Conservation (phyloP, 139 green algal species). For the Auxenochlorella pyrenoidosa region DNA sequence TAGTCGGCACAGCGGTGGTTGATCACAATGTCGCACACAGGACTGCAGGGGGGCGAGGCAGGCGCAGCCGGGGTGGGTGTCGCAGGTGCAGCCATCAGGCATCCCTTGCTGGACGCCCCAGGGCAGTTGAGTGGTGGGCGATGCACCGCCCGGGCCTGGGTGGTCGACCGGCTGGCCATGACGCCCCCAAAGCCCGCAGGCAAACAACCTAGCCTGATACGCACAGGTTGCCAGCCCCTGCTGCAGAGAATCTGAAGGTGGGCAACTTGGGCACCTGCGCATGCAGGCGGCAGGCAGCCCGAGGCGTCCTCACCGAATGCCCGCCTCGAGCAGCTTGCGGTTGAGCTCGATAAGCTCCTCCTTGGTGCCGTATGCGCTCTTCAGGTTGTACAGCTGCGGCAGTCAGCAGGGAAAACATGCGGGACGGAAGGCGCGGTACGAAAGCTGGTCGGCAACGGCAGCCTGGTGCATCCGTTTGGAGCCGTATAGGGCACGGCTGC, state of each 20-base stretch:
- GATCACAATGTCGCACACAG: constrained; percentile 93
- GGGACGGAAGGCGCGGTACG: not conserved
- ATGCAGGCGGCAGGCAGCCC: not conserved
- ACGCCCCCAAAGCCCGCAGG: not conserved
- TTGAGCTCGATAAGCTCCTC: constrained; percentile 78
- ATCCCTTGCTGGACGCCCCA: too few relatives aligned
- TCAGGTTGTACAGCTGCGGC: constrained; percentile 84
- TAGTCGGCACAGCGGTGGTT: constrained; percentile 88
- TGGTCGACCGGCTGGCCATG: not conserved
- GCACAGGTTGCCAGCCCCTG: too few relatives aligned
- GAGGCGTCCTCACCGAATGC: constrained; percentile 64
- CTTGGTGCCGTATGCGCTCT: constrained; percentile 71
- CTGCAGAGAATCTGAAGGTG: not conserved
- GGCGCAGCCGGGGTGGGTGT: not conserved
- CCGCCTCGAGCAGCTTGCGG: constrained; percentile 58
- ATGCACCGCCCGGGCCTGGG: not conserved
- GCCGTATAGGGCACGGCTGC: too few relatives aligned
- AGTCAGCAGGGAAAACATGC: constrained; percentile 39
- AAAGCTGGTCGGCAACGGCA: too few relatives aligned
- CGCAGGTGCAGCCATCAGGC: too few relatives aligned
- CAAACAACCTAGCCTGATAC: too few relatives aligned
- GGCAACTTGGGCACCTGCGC: not conserved
- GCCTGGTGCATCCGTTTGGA: too few relatives aligned
- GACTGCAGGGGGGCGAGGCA: not conserved
- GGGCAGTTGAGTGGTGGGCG: not conserved